Conservation (phyloP, 228 moss, liverwort and hornwort species). For the Sphagnum magellanicum region DNA sequence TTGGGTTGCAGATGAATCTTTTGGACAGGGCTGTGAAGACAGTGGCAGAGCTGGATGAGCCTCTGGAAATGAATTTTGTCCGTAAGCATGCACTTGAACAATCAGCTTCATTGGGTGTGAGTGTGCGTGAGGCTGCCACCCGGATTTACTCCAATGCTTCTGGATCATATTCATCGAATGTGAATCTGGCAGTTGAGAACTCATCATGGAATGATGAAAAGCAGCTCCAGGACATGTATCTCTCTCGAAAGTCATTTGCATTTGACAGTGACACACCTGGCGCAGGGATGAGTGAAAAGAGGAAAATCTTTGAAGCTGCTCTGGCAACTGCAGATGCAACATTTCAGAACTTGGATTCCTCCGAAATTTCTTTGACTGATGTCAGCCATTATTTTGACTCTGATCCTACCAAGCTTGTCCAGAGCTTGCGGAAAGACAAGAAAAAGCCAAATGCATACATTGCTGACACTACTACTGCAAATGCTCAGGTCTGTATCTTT, state of each 20-base stretch:
- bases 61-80: constrained; percentile 88
- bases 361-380: constrained; percentile 89
- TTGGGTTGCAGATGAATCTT: constrained; percentile 70
- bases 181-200: constrained; percentile 92
- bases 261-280: constrained; percentile 97
- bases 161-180: constrained; percentile 95
- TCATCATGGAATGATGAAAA: constrained; percentile 99
- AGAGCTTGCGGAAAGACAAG: constrained; percentile 80
- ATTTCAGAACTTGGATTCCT: constrained; percentile 93
- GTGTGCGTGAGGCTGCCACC: constrained; percentile 84
- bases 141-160: constrained; percentile 96
- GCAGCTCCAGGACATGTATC: constrained; percentile 96
- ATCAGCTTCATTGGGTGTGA: constrained; percentile 57
- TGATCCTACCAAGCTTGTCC: constrained; percentile 94
- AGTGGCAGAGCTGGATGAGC: constrained; percentile 94
- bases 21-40: constrained; percentile 95
- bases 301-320: constrained; percentile 89
- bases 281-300: constrained; percentile 88
- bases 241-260: constrained; percentile 90
- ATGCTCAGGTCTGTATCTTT: constrained; percentile 27
- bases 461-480: constrained; percentile 64
- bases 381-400: constrained; percentile 98
- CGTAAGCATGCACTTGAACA: constrained; percentile 94
- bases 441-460: constrained; percentile 83
- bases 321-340: constrained; percentile 93